Evolutionary conservation across 1,139 yeast genomes (phyloP), one percentile per base, ranked within the genome.

Genomic region (Candida pseudoviswanathii): DNA sequence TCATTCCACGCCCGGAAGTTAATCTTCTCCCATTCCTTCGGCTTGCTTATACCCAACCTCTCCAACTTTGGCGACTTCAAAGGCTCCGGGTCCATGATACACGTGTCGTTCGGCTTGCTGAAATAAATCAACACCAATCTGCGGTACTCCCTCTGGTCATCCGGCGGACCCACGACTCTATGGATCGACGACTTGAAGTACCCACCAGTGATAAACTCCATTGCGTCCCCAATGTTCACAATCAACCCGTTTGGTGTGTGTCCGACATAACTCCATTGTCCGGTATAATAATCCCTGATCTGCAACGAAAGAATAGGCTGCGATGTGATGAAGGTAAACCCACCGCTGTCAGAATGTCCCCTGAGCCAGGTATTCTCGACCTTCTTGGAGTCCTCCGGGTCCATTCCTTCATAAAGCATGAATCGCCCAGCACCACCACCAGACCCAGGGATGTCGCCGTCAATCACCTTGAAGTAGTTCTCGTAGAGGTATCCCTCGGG

Each of bases 291-390:
- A 52, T 78, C 81, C 51, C 75, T 65, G 44, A 78, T 77, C 54
- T 78, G 83, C 38, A 78, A 64, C 5, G 82, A 71, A n/a, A 75
- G 59, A 52, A 77, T 76, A 6, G 82, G 80, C 37, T 46, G 47
- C 5, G 79, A 73, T 2, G 78, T 69, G 31, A 78, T 75, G 49
- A 78, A 77, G 0, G 82, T 71, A 50, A 78, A 72, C 0, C 75
- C 82, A 46, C 77, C 69, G 38, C 73, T 69, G 59, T 79, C 83
- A 10, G 80, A 73, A 52, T 78, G 83, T 0, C 83, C 83, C 50
- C 82, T 64, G 29, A 78, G 62, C 78, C 78, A 77, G 8, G 76
- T 77, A 24, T 67, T 64, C 16, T 66, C 64, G 0, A 73, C 68
- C 46, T 62, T 61, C 30, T 49, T 48, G 32, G 52, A 56, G 42